Conservation (phyloP, 2,329 filamentous ascomycete genomes). For the Aureobasidium sp. region DNA sequence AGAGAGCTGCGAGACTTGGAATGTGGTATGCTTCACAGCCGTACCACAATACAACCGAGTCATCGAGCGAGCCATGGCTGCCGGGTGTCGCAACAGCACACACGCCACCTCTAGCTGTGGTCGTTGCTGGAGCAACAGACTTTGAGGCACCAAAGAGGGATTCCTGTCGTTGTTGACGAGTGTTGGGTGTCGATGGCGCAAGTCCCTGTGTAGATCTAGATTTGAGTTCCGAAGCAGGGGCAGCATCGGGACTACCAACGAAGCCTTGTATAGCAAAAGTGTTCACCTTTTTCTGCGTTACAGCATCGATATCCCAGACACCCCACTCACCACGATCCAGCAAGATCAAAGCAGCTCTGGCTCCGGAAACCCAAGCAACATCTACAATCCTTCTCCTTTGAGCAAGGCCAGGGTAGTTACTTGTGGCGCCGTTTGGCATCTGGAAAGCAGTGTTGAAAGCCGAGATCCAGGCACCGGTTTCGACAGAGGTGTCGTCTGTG, state of each 20-base stretch:
- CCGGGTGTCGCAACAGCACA: constrained; percentile 29
- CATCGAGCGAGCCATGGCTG: constrained; percentile 30
- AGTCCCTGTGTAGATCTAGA: constrained; percentile 30
- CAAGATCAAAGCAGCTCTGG: constrained; percentile 38
- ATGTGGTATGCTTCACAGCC: constrained; percentile 37
- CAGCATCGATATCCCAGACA: constrained; percentile 39
- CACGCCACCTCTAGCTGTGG: constrained; percentile 34
- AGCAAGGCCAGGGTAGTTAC: constrained; percentile 24
- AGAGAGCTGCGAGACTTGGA: constrained; percentile 37
- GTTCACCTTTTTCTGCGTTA: constrained; percentile 18
- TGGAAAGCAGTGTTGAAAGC: constrained; percentile 23
- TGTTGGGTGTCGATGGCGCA: constrained; percentile 45
- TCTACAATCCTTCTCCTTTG: constrained; percentile 41
- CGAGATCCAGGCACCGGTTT: constrained; percentile 23
- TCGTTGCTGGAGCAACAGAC: constrained; percentile 24
- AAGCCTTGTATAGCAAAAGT: constrained; percentile 25
- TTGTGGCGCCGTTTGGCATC: constrained; percentile 16
- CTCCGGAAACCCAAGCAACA: constrained; percentile 40
- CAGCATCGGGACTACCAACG: constrained; percentile 20
- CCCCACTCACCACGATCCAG: constrained; percentile 46
- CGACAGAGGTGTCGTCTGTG: neutral
- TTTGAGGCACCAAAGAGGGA: constrained; percentile 36
- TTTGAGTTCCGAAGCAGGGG: constrained; percentile 21
- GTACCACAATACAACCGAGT: constrained; percentile 41
- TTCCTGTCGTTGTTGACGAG: constrained; percentile 38